Conservation (phyloP, 192 early-diverging fungal genomes). For the Entrophospora sp. region DNA sequence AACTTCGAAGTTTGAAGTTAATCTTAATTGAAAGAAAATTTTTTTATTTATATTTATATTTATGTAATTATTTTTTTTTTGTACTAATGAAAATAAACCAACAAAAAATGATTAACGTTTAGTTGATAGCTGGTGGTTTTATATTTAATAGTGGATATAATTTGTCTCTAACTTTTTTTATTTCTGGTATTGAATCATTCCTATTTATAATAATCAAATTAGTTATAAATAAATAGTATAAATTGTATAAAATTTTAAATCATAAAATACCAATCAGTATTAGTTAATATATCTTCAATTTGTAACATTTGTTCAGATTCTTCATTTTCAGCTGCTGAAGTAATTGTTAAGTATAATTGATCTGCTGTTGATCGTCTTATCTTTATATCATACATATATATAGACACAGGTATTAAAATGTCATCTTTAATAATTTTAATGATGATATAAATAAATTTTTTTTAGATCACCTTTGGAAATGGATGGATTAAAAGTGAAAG, state of each 20-base stretch:
- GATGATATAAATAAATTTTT: neutral
- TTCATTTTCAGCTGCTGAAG: conserved; percentile 41
- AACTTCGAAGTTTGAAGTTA: too few relatives aligned
- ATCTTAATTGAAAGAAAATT: too few relatives aligned
- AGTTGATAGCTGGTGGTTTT: conserved; percentile 25
- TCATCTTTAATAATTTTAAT: neutral
- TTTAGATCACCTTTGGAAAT: conserved; percentile 54
- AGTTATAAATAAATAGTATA: neutral
- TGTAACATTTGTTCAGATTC: conserved; percentile 26
- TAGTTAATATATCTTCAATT: conserved; percentile 53
- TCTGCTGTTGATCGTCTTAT: conserved; percentile 64
- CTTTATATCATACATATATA: conserved; percentile 24
- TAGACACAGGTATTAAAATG: neutral
- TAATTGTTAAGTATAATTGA: conserved; percentile 58
- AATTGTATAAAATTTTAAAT: neutral
- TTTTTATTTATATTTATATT: too few relatives aligned
- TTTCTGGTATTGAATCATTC: conserved; percentile 33
- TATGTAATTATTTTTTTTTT: too few relatives aligned
- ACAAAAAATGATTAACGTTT: too few relatives aligned
- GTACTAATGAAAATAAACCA: too few relatives aligned
- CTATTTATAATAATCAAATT: conserved; percentile 16
- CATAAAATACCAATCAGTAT: conserved; percentile 55
- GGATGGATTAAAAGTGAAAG: conserved; percentile 62
- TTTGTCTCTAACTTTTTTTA: conserved; percentile 38
- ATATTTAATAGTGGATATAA: conserved; percentile 32